A percentile compares a stretch with the other conserved stretches of the same genome.
Evolutionary conservation across 176 grass and related monocot species (phyloP).

Genomic region (Lolium perenne): DNA sequence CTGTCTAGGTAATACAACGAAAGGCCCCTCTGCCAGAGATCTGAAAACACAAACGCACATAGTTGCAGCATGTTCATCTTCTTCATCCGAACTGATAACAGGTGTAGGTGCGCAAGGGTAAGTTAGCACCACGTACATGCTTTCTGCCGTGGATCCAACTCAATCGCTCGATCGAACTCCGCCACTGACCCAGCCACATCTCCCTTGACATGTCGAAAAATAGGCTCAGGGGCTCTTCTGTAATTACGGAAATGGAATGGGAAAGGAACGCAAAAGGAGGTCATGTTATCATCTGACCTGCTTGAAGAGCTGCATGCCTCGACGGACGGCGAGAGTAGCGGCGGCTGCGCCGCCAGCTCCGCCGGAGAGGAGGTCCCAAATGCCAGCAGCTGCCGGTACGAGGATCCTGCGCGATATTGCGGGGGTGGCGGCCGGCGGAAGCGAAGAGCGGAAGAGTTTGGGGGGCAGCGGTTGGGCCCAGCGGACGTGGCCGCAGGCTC

Average conservation of each 20-base stretch:
- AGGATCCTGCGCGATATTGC: slow-evolving; percentile 62
- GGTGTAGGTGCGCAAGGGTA: not conserved
- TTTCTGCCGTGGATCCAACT: slow-evolving; percentile 77
- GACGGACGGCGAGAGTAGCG: slow-evolving; percentile 63
- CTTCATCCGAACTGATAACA: not conserved
- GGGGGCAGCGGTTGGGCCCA: not conserved
- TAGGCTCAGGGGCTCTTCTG: not conserved
- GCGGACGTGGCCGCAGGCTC: not conserved
- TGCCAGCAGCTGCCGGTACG: slow-evolving; percentile 48
- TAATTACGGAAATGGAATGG: not conserved
- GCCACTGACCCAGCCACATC: slow-evolving; percentile 71
- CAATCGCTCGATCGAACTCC: slow-evolving; percentile 75
- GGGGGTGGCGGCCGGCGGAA: not conserved
- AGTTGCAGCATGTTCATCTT: not conserved
- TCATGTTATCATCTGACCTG: slow-evolving; percentile 40
- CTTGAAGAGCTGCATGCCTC: slow-evolving; percentile 81
- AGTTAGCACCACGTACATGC: slow-evolving; percentile 55
- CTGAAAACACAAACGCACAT: slow-evolving; percentile 39
- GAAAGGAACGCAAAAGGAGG: not conserved
- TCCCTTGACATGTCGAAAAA: slow-evolving; percentile 47
- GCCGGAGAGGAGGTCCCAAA: slow-evolving; percentile 76
- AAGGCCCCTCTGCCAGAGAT: slow-evolving; percentile 91
- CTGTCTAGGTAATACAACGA: slow-evolving; percentile 85
- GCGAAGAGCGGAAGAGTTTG: not conserved
- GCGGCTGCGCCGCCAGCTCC: slow-evolving; percentile 48